Evolutionary conservation across 306 rosid genomes (phyloP).

Genomic region (Abrus pulchellus): DNA sequence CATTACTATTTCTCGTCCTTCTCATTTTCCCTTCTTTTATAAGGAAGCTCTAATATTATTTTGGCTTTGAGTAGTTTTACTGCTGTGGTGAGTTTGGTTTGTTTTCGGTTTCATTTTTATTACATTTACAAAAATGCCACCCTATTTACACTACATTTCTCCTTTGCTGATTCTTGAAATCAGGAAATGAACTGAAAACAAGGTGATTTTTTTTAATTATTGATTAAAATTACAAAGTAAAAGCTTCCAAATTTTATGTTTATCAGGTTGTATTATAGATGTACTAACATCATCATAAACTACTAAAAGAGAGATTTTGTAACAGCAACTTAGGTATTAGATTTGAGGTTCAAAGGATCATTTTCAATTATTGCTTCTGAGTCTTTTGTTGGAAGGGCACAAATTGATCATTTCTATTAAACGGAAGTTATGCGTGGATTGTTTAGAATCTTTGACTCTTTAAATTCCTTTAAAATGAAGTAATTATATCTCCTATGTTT

Average conservation of each 20-base stretch:
- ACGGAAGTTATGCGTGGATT: slow-evolving; percentile 22
- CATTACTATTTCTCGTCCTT: neutral
- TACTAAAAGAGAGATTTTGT: neutral
- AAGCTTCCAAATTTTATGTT: slow-evolving; percentile 12
- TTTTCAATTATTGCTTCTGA: neutral
- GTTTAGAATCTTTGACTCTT: slow-evolving; percentile 26
- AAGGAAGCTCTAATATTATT: neutral
- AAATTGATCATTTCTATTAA: slow-evolving; percentile 12
- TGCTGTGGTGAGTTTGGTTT: neutral
- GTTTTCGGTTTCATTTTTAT: neutral
- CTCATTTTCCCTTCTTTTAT: neutral
- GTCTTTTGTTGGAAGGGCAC: slow-evolving; percentile 13
- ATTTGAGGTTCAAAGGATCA: slow-evolving; percentile 29
- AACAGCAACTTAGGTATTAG: neutral
- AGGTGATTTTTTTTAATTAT: neutral
- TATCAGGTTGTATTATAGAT: neutral
- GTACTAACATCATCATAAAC: neutral
- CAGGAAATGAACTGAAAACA: neutral
- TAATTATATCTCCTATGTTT: slow-evolving; percentile 24
- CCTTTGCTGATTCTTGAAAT: slow-evolving; percentile 4
- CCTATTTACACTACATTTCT: neutral
- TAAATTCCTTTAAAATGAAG: slow-evolving; percentile 16
- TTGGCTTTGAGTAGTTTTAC: neutral
- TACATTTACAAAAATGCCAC: neutral
- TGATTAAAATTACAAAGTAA: neutral